A percentile compares a stretch with the other conserved stretches of the same genome.
These are phyloP conservation scores for Pachysandra terminalis DNA, from an alignment of 164 flowering plant species.

Conservation along the genomic window DNA sequence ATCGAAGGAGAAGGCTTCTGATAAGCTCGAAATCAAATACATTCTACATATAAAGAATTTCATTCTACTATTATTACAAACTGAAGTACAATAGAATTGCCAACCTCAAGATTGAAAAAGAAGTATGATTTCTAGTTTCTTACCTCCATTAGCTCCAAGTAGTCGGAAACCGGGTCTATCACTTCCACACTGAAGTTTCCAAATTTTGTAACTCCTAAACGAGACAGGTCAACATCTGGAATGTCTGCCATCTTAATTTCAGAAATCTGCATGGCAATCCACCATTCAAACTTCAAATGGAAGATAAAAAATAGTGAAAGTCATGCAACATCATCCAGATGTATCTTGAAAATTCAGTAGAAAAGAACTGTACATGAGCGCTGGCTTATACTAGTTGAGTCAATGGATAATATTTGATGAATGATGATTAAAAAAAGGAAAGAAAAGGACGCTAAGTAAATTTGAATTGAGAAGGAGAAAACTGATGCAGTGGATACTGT, in stretches of 20 bases:
- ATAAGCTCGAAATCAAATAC: conserved; percentile 94
- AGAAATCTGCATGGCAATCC: conserved; percentile 61
- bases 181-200: conserved; percentile 89
- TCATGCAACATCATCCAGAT: not conserved
- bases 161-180: conserved; percentile 91
- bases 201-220: conserved; percentile 59
- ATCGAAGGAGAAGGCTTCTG: conserved; percentile 57
- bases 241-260: conserved; percentile 87
- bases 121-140: conserved; percentile 5
- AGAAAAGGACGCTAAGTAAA: too few species aligned
- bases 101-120: not conserved
- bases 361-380: not conserved
- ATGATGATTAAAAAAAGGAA: too few species aligned
- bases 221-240: conserved; percentile 84
- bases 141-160: conserved; percentile 93
- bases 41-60: conserved; percentile 44
- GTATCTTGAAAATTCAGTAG: not conserved
- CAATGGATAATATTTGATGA: too few species aligned
- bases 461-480: too few species aligned
- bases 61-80: conserved; percentile 6
- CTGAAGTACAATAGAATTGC: not conserved
- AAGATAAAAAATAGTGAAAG: not conserved
- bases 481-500: too few species aligned
- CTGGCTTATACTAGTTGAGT: too few species aligned
- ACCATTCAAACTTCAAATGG: conserved; percentile 14